These are phyloP conservation scores for Durotheca rogersii DNA, from an alignment of 495 filamentous ascomycete species.

Conservation along the genomic window DNA sequence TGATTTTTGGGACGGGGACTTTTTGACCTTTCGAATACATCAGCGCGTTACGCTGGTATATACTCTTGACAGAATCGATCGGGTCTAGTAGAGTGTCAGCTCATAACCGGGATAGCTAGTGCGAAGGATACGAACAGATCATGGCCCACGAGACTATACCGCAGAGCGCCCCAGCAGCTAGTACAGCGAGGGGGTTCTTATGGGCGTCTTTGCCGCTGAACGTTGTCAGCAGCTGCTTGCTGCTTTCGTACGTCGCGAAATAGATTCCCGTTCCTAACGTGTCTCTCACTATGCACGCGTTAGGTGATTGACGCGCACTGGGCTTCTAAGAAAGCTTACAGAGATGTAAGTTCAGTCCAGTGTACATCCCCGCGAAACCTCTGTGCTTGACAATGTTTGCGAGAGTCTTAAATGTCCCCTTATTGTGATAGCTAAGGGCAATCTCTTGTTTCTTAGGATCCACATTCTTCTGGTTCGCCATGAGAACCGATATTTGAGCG, in stretches of 20 bases:
- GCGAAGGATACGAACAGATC: constrained; percentile 53
- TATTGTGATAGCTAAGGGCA: constrained; percentile 70
- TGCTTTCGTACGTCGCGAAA: constrained; percentile 87
- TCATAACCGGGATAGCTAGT: constrained; percentile 3
- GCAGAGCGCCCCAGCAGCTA: constrained; percentile 73
- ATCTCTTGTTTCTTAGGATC: constrained; percentile 55
- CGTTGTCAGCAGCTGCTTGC: constrained; percentile 80
- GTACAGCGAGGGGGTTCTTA: constrained; percentile 70
- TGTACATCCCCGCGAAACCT: constrained; percentile 79
- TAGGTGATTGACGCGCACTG: constrained; percentile 12
- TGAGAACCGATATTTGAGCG: constrained; percentile 83
- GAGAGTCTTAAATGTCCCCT: constrained; percentile 79
- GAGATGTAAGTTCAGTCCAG: constrained; percentile 80
- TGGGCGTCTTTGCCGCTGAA: constrained; percentile 65
- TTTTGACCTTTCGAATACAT: constrained; percentile 61
- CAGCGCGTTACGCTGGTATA: constrained; percentile 78
- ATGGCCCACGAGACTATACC: constrained; percentile 79
- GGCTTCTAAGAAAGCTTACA: constrained; percentile 48
- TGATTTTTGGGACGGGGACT: constrained; percentile 63
- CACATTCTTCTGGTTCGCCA: constrained; percentile 65
- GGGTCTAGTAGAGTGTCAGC: constrained; percentile 53
- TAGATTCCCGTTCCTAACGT: constrained; percentile 88
- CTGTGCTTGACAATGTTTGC: constrained; percentile 75
- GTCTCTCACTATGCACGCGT: constrained; percentile 62
- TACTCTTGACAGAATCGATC: constrained; percentile 79